A percentile compares a stretch with the other conserved stretches of the same genome.
Conservation (phyloP, 2,329 filamentous ascomycete genomes). For the Ophiognomonia clavigignenti-juglandacearum region DNA sequence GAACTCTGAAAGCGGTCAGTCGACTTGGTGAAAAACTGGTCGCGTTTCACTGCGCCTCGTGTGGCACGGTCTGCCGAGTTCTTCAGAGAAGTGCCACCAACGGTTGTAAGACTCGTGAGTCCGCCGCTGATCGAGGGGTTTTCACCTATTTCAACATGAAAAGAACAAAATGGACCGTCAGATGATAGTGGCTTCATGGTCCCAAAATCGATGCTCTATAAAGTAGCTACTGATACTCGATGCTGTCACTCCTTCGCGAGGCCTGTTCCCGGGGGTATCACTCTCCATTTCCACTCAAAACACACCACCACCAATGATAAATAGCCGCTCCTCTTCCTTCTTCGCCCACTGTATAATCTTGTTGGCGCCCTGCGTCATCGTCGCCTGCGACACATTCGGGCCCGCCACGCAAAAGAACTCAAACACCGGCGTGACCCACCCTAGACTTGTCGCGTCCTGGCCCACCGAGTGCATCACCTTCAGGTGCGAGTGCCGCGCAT, state of each 20-base stretch:
- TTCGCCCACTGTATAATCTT: conserved; percentile 88
- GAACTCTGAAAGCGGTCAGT: no score
- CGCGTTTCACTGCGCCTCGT: no score
- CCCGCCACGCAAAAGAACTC: conserved; percentile 95
- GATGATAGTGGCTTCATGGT: no score
- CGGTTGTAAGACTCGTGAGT: no score
- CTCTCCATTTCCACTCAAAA: conserved; percentile 38
- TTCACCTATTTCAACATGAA: no score
- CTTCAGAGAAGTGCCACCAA: no score
- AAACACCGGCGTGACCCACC: conserved; percentile 87
- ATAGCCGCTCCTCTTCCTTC: conserved; percentile 86
- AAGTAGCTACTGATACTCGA: background rate
- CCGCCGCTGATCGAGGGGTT: no score
- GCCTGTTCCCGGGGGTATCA: background rate
- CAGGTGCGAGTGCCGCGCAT: conserved; percentile 76
- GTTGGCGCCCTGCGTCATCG: conserved; percentile 80
- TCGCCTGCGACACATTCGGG: conserved; percentile 57
- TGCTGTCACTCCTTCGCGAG: background rate
- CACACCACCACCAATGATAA: conserved; percentile 97
- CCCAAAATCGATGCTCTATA: no score
- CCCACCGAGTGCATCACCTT: conserved; percentile 80
- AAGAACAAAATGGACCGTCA: no score
- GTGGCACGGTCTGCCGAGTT: no score
- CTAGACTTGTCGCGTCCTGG: conserved; percentile 72
- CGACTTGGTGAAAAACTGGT: no score